A percentile compares a stretch with the other conserved stretches of the same genome.
phyloP scores from a whole-genome alignment of 306 rosid genomes.

The Malus orientalis region DNA sequence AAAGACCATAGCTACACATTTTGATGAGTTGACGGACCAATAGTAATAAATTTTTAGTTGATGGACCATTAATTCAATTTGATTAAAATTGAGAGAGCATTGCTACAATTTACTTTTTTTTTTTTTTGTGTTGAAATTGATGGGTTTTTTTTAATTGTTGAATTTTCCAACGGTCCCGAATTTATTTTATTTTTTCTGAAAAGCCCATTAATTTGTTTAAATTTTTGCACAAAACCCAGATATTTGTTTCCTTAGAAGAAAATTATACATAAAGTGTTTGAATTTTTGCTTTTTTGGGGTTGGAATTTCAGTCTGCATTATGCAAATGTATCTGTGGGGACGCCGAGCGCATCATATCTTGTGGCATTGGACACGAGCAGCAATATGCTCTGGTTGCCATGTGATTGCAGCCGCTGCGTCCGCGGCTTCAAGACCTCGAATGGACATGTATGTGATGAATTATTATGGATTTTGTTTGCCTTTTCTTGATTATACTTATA shows the following conservation, averaged over 20 bases:
- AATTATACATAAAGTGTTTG: not conserved
- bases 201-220: not conserved
- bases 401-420: slow-evolving; percentile 66
- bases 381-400: slow-evolving; percentile 88
- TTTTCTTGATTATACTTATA: not conserved
- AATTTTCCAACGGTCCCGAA: too few relatives aligned
- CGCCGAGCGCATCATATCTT: slow-evolving; percentile 56
- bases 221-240: not conserved
- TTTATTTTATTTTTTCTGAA: not conserved
- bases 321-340: slow-evolving; percentile 82
- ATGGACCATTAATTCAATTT: rapidly evolving
- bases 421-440: not conserved
- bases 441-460: slow-evolving; percentile 31
- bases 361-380: slow-evolving; percentile 98
- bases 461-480: not conserved
- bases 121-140: not conserved
- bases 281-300: not conserved
- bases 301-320: slow-evolving; percentile 69
- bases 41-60: too few relatives aligned
- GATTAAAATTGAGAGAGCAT: rapidly evolving
- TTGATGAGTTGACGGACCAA: too few relatives aligned
- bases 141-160: too few relatives aligned
- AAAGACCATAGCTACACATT: too few relatives aligned
- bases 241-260: not conserved
- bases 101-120: too few relatives aligned